phyloP scores from a whole-genome alignment of 345 rosid species.

The Eucalyptus caleyi region DNA sequence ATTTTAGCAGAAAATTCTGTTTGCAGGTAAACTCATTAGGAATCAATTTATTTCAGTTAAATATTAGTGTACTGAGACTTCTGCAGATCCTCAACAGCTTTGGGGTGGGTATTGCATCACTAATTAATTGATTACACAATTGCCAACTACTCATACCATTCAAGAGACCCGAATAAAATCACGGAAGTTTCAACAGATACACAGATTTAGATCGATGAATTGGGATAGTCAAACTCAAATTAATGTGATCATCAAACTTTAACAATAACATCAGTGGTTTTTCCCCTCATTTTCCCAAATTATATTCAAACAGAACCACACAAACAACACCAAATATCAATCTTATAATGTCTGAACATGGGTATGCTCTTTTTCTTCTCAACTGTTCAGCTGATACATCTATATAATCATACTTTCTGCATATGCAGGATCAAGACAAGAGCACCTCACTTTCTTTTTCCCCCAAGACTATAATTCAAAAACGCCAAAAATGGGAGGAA shows the following conservation, averaged over 20 bases:
- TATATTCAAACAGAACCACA: neutral
- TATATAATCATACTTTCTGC: neutral
- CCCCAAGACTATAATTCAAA: neutral
- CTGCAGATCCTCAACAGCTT: neutral
- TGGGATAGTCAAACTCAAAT: neutral
- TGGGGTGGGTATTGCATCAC: neutral
- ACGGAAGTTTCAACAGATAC: neutral
- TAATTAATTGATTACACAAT: neutral
- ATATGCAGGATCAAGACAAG: neutral
- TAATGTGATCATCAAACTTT: neutral
- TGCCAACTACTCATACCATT: neutral
- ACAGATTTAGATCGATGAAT: neutral
- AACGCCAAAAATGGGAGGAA: conserved; percentile 19
- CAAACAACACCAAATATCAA: neutral
- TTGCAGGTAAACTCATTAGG: neutral
- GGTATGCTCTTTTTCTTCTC: neutral
- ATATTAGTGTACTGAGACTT: neutral
- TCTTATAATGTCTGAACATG: neutral
- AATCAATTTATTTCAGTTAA: neutral
- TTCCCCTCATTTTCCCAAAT: neutral
- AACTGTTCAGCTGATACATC: neutral
- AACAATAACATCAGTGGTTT: neutral
- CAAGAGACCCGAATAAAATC: neutral
- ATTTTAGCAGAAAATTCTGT: neutral
- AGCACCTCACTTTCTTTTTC: neutral